phyloP scores from a whole-genome alignment of 1,139 yeast genomes.

The Pichia sp. region DNA sequence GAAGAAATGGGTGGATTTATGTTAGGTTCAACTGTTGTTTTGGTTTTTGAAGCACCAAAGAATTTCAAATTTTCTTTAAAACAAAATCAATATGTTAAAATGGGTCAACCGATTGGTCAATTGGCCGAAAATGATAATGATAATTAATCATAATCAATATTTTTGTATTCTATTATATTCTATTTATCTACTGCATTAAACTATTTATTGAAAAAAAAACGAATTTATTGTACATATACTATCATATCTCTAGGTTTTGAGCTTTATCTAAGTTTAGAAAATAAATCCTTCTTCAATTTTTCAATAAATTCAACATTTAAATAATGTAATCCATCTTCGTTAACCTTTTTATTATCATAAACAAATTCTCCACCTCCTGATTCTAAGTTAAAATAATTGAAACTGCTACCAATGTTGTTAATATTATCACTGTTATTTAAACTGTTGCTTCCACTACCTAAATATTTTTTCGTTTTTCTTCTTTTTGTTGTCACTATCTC shows the following conservation, averaged over 20 bases:
- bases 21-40: slow-evolving; percentile 90
- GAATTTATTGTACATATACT: background rate
- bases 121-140: slow-evolving; percentile 4
- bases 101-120: slow-evolving; percentile 78
- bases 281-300: slow-evolving; percentile 38
- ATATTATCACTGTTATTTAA: background rate
- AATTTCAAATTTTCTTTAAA: slow-evolving; percentile 64
- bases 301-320: slow-evolving; percentile 47
- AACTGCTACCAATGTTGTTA: background rate
- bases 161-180: no score
- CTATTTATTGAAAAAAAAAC: background rate
- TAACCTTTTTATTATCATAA: slow-evolving; percentile 7
- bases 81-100: slow-evolving; percentile 69
- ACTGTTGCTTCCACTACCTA: background rate
- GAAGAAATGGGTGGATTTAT: slow-evolving; percentile 97
- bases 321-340: slow-evolving; percentile 27
- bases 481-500: slow-evolving; percentile 1
- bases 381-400: background rate
- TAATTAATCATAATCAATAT: background rate
- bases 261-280: slow-evolving; percentile 4
- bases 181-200: background rate
- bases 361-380: slow-evolving; percentile 5
- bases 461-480: slow-evolving; percentile 3
- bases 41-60: slow-evolving; percentile 91
- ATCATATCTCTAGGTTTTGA: background rate